Evolutionary conservation across 768 basidiomycete species (phyloP).

Genomic region (Amanita muscaria): DNA sequence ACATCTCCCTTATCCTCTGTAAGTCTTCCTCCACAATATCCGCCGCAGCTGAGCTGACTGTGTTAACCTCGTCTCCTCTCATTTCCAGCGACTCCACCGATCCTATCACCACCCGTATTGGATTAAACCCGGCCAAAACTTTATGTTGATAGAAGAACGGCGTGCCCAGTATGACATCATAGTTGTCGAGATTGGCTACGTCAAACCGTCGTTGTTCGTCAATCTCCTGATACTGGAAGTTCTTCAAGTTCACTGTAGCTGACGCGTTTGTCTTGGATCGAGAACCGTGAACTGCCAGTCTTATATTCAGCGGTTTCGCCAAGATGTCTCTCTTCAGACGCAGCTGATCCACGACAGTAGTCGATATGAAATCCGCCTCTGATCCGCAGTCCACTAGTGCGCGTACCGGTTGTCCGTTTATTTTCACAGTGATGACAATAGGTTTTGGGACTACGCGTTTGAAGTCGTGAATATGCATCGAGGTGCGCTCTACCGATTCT

Average conservation of each 20-base stretch:
- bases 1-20: background rate
- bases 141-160: conserved; percentile 29
- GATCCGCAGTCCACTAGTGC: conserved; percentile 32
- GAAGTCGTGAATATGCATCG: conserved; percentile 14
- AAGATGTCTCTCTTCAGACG: conserved; percentile 17
- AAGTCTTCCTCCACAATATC: conserved; percentile 1
- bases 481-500: conserved; percentile 19
- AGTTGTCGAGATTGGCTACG: conserved; percentile 29
- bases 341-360: conserved; percentile 28
- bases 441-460: conserved; percentile 21
- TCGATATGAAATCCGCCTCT: conserved; percentile 35
- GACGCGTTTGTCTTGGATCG: conserved; percentile 25
- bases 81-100: conserved; percentile 12
- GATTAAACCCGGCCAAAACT: conserved; percentile 19
- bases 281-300: conserved; percentile 35
- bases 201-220: conserved; percentile 22
- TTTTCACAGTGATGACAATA: conserved; percentile 19
- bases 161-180: conserved; percentile 34
- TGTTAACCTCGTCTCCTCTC: no score
- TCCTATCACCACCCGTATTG: conserved; percentile 17
- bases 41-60: background rate
- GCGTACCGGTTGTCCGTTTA: conserved; percentile 25
- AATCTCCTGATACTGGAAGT: conserved; percentile 28
- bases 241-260: conserved; percentile 13
- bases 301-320: conserved; percentile 24